phyloP scores from a whole-genome alignment of 352 stramenopile species.

The Globisporangium echinulatum region DNA sequence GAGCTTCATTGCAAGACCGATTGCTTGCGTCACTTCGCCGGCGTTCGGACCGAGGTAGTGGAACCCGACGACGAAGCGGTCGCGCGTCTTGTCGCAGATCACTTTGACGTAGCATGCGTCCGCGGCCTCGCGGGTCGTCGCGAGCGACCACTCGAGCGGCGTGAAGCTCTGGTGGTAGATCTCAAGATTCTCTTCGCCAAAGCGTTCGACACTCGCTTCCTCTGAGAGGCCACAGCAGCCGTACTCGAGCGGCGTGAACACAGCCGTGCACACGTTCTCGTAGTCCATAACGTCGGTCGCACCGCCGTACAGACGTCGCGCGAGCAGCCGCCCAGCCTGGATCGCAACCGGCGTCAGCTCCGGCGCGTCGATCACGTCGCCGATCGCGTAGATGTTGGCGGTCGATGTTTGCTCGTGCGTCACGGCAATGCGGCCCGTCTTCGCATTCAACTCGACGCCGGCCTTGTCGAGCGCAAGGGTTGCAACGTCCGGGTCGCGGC shows the following conservation, averaged over 20 bases:
- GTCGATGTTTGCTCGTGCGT: slow-evolving; percentile 92
- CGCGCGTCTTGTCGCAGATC: slow-evolving; percentile 86
- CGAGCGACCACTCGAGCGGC: slow-evolving; percentile 93
- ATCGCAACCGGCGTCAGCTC: slow-evolving; percentile 99
- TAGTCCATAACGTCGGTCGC: slow-evolving; percentile 89
- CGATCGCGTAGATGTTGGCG: slow-evolving; percentile 96
- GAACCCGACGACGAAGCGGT: slow-evolving; percentile 93
- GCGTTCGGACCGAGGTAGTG: slow-evolving; percentile 98
- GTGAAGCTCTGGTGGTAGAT: slow-evolving; percentile 96
- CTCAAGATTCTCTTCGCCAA: slow-evolving; percentile 89
- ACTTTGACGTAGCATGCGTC: slow-evolving; percentile 94
- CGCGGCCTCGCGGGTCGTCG: slow-evolving; percentile 38
- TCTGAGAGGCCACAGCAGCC: slow-evolving; percentile 95
- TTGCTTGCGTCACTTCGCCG: slow-evolving; percentile 93
- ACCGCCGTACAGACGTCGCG: slow-evolving; percentile 88
- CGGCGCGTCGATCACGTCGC: slow-evolving; percentile 94
- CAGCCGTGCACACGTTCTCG: slow-evolving; percentile 85
- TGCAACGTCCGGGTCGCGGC: slow-evolving; percentile 89
- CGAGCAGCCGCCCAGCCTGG: slow-evolving; percentile 89
- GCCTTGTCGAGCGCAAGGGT: slow-evolving; percentile 87
- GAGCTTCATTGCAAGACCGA: slow-evolving; percentile 93
- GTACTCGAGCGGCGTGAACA: slow-evolving; percentile 98
- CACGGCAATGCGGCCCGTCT: slow-evolving; percentile 89
- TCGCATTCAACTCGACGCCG: slow-evolving; percentile 84
- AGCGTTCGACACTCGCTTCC: slow-evolving; percentile 89